A percentile compares a stretch with the other conserved stretches of the same genome.
Conservation (phyloP, 257 asterid species). For the Solanum verrucosum region DNA sequence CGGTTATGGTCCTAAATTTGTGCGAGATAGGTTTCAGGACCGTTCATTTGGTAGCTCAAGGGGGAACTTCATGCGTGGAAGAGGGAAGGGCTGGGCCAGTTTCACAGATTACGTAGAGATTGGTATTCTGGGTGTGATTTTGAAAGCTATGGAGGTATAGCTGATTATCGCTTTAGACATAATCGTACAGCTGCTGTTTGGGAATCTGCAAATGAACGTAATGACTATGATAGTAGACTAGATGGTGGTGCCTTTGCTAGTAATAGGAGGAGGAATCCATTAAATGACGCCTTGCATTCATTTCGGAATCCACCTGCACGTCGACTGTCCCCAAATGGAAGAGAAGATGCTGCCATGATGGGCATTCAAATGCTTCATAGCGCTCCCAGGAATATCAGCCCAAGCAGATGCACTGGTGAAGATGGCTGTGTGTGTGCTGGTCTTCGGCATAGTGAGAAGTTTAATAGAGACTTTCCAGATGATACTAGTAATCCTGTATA, state of each 20-base stretch:
- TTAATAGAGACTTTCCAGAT: background rate
- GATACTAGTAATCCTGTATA: background rate
- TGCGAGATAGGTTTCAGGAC: constrained; percentile 40
- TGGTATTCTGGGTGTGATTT: constrained; percentile 55
- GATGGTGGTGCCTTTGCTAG: constrained; percentile 20
- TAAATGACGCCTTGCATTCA: constrained; percentile 44
- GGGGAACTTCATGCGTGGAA: constrained; percentile 46
- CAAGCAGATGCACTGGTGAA: background rate
- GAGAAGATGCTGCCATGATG: constrained; percentile 34
- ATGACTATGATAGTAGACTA: background rate
- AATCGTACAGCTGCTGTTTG: constrained; percentile 36
- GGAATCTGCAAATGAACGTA: background rate
- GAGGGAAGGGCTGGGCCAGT: constrained; percentile 51
- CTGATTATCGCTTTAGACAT: constrained; percentile 42
- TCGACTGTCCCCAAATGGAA: constrained; percentile 49
- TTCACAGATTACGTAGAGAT: constrained; percentile 20
- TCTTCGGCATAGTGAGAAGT: background rate
- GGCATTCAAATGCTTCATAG: background rate
- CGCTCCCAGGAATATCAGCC: background rate
- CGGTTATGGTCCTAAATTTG: constrained; percentile 41
- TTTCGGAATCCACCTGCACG: constrained; percentile 36
- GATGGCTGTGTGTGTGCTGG: background rate
- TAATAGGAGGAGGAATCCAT: constrained; percentile 34
- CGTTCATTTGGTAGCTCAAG: constrained; percentile 46
- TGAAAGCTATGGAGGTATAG: constrained; percentile 31